Conservation (phyloP, 352 stramenopile genomes). For the Elongisporangium senticosum region DNA sequence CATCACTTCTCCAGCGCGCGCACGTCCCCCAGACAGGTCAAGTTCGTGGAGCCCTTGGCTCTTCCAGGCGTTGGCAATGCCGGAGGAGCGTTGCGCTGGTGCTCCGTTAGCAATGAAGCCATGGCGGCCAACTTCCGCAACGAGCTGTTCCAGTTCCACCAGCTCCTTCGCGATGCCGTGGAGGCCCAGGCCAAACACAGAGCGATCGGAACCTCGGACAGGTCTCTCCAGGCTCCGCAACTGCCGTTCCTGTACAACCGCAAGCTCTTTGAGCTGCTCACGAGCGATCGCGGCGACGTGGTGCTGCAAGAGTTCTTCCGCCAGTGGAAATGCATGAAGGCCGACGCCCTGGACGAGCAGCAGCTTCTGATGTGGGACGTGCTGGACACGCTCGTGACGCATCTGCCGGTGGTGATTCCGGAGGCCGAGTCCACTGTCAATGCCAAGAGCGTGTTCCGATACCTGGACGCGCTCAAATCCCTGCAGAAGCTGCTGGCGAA, state of each 20-base stretch:
- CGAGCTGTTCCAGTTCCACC: slow-evolving; percentile 68
- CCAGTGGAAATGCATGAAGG: slow-evolving; percentile 31
- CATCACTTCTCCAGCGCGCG: slow-evolving; percentile 7
- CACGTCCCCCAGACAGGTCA: slow-evolving; percentile 23
- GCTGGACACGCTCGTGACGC: slow-evolving; percentile 61
- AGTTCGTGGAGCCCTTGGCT: slow-evolving; percentile 15
- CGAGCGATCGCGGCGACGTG: slow-evolving; percentile 58
- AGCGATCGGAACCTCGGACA: not conserved
- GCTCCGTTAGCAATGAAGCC: slow-evolving; percentile 2
- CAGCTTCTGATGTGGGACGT: slow-evolving; percentile 46
- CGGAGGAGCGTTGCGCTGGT: not conserved
- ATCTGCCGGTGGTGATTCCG: slow-evolving; percentile 42
- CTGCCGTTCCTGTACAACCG: slow-evolving; percentile 15
- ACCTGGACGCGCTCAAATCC: slow-evolving; percentile 46
- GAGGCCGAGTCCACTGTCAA: slow-evolving; percentile 31
- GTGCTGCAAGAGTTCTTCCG: slow-evolving; percentile 59
- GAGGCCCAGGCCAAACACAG: slow-evolving; percentile 9
- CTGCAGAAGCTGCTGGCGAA: slow-evolving; percentile 45
- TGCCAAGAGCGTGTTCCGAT: slow-evolving; percentile 46
- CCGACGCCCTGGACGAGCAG: not conserved
- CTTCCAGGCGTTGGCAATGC: not conserved
- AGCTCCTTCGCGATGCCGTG: slow-evolving; percentile 44
- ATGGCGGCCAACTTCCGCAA: slow-evolving; percentile 35
- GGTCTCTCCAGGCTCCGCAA: not conserved
- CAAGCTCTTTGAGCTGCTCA: slow-evolving; percentile 49